These are phyloP conservation scores for Ophiosphaerella narmari DNA, from an alignment of 2,329 filamentous ascomycete species.

Conservation along the genomic window DNA sequence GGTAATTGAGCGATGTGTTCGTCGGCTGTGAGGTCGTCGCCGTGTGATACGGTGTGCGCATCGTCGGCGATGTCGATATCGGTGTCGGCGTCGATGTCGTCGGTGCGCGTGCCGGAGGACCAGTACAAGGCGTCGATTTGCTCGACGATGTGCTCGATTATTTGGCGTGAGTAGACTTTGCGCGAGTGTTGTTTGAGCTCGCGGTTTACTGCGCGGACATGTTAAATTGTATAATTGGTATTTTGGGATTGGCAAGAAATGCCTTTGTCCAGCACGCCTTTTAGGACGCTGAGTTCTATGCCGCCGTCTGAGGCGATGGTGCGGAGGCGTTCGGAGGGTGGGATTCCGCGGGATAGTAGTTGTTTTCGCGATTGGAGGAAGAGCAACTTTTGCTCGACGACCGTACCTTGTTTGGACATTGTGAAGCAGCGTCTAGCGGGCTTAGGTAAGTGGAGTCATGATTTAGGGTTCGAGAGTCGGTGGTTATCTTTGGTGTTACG, in stretches of 20 bases:
- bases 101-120: slow-evolving; percentile 49
- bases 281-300: slow-evolving; percentile 53
- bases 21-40: slow-evolving; percentile 41
- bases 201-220: slow-evolving; percentile 59
- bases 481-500: background rate
- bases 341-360: slow-evolving; percentile 63
- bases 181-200: slow-evolving; percentile 67
- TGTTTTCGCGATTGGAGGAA: slow-evolving; percentile 69
- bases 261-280: slow-evolving; percentile 59
- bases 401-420: slow-evolving; percentile 44
- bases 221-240: background rate
- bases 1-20: slow-evolving; percentile 41
- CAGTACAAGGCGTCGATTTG: slow-evolving; percentile 72
- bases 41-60: slow-evolving; percentile 33
- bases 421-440: background rate
- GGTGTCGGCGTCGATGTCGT: slow-evolving; percentile 21
- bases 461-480: background rate
- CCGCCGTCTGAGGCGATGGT: slow-evolving; percentile 54
- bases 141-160: slow-evolving; percentile 72
- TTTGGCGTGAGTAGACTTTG: slow-evolving; percentile 69
- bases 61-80: slow-evolving; percentile 48
- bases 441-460: background rate
- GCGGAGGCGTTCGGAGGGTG: slow-evolving; percentile 61
- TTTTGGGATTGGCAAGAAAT: background rate
- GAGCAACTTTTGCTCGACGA: slow-evolving; percentile 64